Evolutionary conservation across 345 rosid species (phyloP), one percentile per base, ranked within the genome.

Genomic region (Eucalyptus pumila): DNA sequence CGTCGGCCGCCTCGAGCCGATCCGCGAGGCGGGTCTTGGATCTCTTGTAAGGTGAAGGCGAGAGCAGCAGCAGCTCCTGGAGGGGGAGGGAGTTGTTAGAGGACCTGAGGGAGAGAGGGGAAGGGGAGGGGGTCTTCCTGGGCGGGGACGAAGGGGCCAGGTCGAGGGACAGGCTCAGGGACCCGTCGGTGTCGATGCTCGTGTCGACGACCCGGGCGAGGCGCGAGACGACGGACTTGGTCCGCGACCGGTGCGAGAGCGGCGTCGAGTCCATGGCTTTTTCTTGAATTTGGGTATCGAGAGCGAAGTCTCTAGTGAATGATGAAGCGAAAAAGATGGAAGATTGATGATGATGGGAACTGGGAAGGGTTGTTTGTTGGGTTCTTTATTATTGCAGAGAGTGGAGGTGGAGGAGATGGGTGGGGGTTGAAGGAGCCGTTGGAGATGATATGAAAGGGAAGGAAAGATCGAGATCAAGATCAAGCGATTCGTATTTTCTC

Each of bases 171-270:
- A 91, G 92, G 86, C 56, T 92, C 6, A 89, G 92, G 27, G 92
- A 40, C 19, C 80, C 92, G 87, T 90, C 89, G 8, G 91, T 88
- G 80, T 93, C 92, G 37, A 92, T 80, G 14, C 87, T 90, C 5
- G 94, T 88, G 87, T 65, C 85, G 11, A 89, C 88, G 87, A 88
- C 92, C 88, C 95, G 89, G 37, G 94, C 93, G 49, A 97, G 93
- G 83, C 98, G 97, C 30, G 98, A 96, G 69, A 96, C 94, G 60
- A 96, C 93, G 60, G 96, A 93, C 90, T 95, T 96, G 72, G 93
- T 86, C 37, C 90, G 94, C 11, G 95, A 93, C 88, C 91, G 94
- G 40, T 87, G 95, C 56, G 93, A 88, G 87, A 93, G 93, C 37
- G 97, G 96, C 19, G 95, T 90, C 10, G 96, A 89, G 62, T 93